phyloP scores from a whole-genome alignment of 495 filamentous ascomycete species.

The Aspergillus bridgeri region DNA sequence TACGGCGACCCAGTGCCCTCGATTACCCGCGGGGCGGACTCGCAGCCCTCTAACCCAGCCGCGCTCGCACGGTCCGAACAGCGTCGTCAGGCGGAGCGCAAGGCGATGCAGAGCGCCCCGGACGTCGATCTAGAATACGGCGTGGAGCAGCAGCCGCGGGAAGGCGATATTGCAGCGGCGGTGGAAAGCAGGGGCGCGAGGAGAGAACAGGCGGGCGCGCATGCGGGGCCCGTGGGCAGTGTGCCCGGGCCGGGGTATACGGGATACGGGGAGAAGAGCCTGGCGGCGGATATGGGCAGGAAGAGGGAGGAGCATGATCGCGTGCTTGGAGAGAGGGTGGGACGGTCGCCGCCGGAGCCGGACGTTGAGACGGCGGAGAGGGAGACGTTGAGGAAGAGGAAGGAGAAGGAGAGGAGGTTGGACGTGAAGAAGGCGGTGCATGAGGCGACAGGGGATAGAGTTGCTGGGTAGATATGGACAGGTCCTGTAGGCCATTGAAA shows the following conservation, averaged over 20 bases:
- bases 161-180: constrained; percentile 52
- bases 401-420: constrained; percentile 27
- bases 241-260: constrained; percentile 27
- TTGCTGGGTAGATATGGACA: constrained; percentile 17
- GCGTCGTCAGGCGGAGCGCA: constrained; percentile 17
- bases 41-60: constrained; percentile 36
- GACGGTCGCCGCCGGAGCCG: constrained; percentile 16
- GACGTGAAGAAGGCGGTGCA: constrained; percentile 29
- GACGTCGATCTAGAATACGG: constrained; percentile 49
- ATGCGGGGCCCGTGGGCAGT: constrained; percentile 35
- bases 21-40: constrained; percentile 40
- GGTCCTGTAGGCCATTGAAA: too few species aligned
- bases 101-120: constrained; percentile 15
- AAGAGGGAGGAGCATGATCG: constrained; percentile 46
- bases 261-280: constrained; percentile 34
- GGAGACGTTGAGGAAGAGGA: constrained; percentile 27
- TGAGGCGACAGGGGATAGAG: constrained; percentile 29
- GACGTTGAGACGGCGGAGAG: constrained; percentile 26
- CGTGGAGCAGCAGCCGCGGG: constrained; percentile 51
- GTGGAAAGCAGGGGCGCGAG: constrained; percentile 39
- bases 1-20: constrained; percentile 30
- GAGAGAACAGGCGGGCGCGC: constrained; percentile 37
- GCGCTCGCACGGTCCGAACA: constrained; percentile 20
- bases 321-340: constrained; percentile 33
- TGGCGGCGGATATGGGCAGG: constrained; percentile 40